Conservation (phyloP, 2,329 filamentous ascomycete species). For the Albophoma yamanashiensis region DNA sequence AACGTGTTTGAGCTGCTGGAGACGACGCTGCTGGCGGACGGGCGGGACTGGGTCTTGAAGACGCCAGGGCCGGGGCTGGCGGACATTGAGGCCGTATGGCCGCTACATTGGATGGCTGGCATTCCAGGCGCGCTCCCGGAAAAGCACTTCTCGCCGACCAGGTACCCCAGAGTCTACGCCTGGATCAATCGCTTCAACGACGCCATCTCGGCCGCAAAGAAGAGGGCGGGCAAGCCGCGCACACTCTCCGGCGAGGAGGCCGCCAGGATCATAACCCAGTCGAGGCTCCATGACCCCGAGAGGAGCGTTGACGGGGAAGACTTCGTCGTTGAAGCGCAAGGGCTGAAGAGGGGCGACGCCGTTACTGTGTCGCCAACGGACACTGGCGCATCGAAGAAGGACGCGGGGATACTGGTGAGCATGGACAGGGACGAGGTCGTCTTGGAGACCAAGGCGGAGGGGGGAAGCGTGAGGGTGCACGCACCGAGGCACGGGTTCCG, state of each 20-base stretch:
- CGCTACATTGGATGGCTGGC: constrained; percentile 52
- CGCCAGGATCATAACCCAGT: constrained; percentile 30
- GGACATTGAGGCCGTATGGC: constrained; percentile 61
- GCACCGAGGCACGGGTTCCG: constrained; percentile 50
- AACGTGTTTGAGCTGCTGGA: constrained; percentile 49
- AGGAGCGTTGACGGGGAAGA: constrained; percentile 36
- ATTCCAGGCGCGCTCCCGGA: constrained; percentile 44
- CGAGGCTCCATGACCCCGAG: constrained; percentile 34
- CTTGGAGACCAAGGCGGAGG: constrained; percentile 36
- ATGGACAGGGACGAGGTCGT: constrained; percentile 46
- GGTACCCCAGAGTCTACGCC: constrained; percentile 49
- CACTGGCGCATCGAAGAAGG: constrained; percentile 46
- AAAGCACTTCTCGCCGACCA: constrained; percentile 36
- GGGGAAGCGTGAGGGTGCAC: constrained; percentile 41
- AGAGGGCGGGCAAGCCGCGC: constrained; percentile 20
- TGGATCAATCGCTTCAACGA: constrained; percentile 54
- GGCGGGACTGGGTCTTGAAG: constrained; percentile 52
- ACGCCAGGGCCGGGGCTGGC: constrained; percentile 43
- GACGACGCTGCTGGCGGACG: constrained; percentile 51
- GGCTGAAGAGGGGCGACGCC: constrained; percentile 38
- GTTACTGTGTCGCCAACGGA: constrained; percentile 55
- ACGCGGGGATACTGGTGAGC: constrained; percentile 43
- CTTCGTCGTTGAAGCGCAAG: constrained; percentile 29
- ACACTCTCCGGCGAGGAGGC: constrained; percentile 44
- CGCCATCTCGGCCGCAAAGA: constrained; percentile 31